These are phyloP conservation scores for Trametes pubescens DNA, from an alignment of 1,284 basidiomycete genomes.

Conservation along the genomic window DNA sequence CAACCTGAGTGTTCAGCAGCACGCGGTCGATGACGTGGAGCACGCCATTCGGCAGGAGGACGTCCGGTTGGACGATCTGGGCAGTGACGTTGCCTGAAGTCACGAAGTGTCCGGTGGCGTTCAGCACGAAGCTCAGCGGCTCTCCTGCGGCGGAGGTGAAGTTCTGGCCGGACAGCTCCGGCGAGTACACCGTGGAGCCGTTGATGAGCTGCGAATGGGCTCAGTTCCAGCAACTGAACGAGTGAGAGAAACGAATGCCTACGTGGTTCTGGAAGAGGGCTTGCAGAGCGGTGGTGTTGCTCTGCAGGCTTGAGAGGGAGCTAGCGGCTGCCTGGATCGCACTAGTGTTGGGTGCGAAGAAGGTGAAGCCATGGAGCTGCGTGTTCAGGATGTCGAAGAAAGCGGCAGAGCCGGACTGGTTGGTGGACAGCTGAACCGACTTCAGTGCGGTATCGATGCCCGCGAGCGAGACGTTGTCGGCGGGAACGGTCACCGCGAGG, in stretches of 20 bases:
- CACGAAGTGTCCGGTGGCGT: constrained; percentile 71
- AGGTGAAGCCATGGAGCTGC: constrained; percentile 63
- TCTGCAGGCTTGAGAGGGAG: constrained; percentile 46
- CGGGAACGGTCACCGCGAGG: constrained; percentile 52
- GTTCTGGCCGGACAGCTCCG: constrained; percentile 49
- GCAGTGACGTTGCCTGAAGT: constrained; percentile 61
- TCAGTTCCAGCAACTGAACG: background rate
- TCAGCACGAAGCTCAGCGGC: constrained; percentile 58
- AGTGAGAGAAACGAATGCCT: constrained; percentile 31
- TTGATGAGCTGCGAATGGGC: constrained; percentile 62
- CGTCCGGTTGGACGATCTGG: constrained; percentile 66
- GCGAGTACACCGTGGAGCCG: constrained; percentile 73
- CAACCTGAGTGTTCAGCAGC: constrained; percentile 59
- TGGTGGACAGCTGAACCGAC: constrained; percentile 28
- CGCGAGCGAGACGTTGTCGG: constrained; percentile 51
- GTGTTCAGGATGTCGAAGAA: constrained; percentile 51
- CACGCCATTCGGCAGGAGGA: constrained; percentile 77
- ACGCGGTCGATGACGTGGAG: constrained; percentile 75
- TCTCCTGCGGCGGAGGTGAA: constrained; percentile 70
- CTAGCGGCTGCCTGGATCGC: constrained; percentile 53
- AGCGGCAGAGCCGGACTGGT: constrained; percentile 36
- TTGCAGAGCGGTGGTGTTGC: constrained; percentile 55
- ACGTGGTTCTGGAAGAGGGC: constrained; percentile 72
- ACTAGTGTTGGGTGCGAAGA: constrained; percentile 71
- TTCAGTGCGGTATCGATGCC: constrained; percentile 44